Base-by-base conservation (phyloP, 148 eudicot genomes). In the Amaranthus palmeri region DNA sequence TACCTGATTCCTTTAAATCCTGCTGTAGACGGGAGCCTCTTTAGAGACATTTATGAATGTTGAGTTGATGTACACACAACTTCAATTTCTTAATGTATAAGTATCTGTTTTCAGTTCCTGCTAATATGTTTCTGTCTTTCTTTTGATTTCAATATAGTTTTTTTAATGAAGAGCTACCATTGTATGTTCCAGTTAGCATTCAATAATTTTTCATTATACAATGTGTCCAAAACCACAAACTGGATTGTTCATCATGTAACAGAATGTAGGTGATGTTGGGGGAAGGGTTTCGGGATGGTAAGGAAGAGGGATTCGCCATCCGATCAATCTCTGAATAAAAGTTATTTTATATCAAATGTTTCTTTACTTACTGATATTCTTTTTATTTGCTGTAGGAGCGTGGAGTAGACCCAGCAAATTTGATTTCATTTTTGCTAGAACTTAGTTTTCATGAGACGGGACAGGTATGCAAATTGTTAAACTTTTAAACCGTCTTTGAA, bases 401-500 rank as follows among this genome's bases (percentile, higher is more conserved):
- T 46, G 93, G 93, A 67, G 82, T 89, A 67, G 98, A 91, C 75
- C 84, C 98, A 67, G 89, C 96, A 50, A 88, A 88, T 82, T 79
- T 93, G 59, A 93, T 93, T 59, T 87, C 97, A 48, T 93, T 93
- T 79, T 77, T 93, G 78, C 85, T 93, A 77, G 98, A 93, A 85
- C 97, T 93, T 73, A 93, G 98, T 81, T 93, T 93, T 81, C 98
- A 93, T 75, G 93, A 89, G 68, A 86, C 88, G 11, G 98, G 98
- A 61, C 88, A 91, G 98, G 98, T 93, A 91, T 45, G 18, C 50
- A n/a, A 8, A 18, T 63, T 45, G 12, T 72, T 40, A 10, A 58
- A 8, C 2, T 45, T 65, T 57, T 40, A 47, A 44, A 41, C 18
- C 25, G 42, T 52, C 50, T n/a, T 17, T 5, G 5, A 40, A 15